Base-by-base conservation (phyloP, 768 basidiomycete genomes). In the Leccinum disarticulatum region DNA sequence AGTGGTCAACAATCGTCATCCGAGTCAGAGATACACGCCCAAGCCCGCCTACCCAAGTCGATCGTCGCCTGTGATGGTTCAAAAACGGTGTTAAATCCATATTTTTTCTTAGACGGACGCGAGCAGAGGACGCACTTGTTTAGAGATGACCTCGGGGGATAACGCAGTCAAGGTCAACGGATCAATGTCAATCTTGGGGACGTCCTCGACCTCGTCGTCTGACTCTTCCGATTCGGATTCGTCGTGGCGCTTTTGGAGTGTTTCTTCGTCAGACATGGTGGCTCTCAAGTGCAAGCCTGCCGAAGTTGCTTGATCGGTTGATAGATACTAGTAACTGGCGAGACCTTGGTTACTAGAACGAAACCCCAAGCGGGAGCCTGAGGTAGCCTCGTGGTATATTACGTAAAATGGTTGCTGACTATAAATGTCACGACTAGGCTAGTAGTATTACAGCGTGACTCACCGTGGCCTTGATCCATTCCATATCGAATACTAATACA, bases 101-200 rank as follows among this genome's bases (percentile, higher is more conserved):
- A 38, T 19, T 6, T 11, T 31, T 35, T 50, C 49, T 2, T 6
- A 6, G 38, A 38, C 17, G 13, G 27, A 8, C 5, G 11, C 22
- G 31, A 28, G 3, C 1, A 19, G 9, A 69, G n/a, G 28, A 62
- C 87, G 68, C 66, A 91, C 92, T 79, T 93, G 91, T 82, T 93
- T 93, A 63, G 91, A 90, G 70, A 93, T 93, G 66, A 94, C 91
- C 70, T 93, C 86, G 33, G 92, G 93, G 15, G 91, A 91, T 52
- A 97, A 81, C 57, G 95, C 91, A 15, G 92, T 93, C 69, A 96
- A 80, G 70, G 84, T 91, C 41, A 89, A 81, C 14, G 82, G 77
- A 79, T 96, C 95, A 68, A 97, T 75, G 33, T 95, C 84, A 66
- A 95, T 76, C 61, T 82, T 79, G 28, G 86, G 86, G 68, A 89